Percentiles rank a stretch among this genome's conserved stretches.
phyloP scores from a whole-genome alignment of 176 grass and related monocot genomes.

The Echinochloa phyllopogon region DNA sequence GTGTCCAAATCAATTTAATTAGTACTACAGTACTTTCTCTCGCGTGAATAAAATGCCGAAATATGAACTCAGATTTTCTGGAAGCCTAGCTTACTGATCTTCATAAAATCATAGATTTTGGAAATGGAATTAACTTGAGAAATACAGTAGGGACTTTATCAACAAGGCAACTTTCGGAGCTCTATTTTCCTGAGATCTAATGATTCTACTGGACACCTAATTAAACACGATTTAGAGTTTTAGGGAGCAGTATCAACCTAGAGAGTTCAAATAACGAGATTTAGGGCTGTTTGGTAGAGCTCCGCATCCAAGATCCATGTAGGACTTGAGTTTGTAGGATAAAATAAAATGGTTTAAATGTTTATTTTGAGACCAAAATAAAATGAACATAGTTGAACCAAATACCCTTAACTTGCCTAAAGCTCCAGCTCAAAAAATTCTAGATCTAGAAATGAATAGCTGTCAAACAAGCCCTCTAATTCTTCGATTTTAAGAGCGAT shows the following conservation, averaged over 20 bases:
- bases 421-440: too few relatives aligned
- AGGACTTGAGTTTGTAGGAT: background rate
- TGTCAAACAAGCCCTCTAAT: too few relatives aligned
- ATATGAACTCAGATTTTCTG: background rate
- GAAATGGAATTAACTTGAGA: background rate
- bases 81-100: background rate
- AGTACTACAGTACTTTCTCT: background rate
- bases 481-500: too few relatives aligned
- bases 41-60: background rate
- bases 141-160: background rate
- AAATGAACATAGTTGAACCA: too few relatives aligned
- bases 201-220: background rate
- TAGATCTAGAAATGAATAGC: too few relatives aligned
- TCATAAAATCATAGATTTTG: background rate
- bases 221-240: background rate
- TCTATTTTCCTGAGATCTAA: background rate
- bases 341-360: too few relatives aligned
- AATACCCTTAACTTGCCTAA: too few relatives aligned
- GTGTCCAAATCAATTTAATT: background rate
- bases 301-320: background rate
- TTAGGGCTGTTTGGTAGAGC: background rate
- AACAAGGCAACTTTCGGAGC: background rate
- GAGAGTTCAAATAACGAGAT: background rate
- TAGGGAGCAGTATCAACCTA: background rate
- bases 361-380: too few relatives aligned